These are phyloP conservation scores for Hibiscus syriacus DNA, from an alignment of 345 rosid genomes.

Conservation along the genomic window DNA sequence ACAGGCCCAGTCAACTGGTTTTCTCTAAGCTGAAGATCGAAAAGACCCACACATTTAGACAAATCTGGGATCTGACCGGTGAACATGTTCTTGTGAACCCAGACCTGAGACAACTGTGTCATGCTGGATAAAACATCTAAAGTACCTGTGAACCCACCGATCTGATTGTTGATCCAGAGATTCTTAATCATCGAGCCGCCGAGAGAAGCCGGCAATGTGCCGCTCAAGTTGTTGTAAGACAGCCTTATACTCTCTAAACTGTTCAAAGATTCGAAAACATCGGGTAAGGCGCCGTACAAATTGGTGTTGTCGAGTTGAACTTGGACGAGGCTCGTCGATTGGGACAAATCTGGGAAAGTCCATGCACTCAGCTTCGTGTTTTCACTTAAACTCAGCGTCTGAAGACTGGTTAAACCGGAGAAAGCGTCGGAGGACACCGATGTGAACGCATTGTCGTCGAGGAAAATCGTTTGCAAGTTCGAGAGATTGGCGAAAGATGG, in stretches of 20 bases:
- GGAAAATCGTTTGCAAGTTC: constrained; percentile 29
- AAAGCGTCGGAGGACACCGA: constrained; percentile 45
- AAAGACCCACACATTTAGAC: constrained; percentile 37
- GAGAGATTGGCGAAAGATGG: constrained; percentile 59
- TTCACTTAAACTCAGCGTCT: constrained; percentile 34
- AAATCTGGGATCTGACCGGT: constrained; percentile 72
- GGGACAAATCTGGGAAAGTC: constrained; percentile 53
- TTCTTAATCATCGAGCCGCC: constrained; percentile 36
- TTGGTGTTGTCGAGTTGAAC: constrained; percentile 36
- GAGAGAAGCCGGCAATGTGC: constrained; percentile 56
- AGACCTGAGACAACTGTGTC: constrained; percentile 43
- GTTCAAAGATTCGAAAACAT: constrained; percentile 38
- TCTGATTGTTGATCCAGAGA: constrained; percentile 68
- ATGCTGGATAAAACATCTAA: constrained; percentile 54
- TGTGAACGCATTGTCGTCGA: constrained; percentile 49
- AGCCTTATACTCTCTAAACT: constrained; percentile 42
- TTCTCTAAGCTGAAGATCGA: constrained; percentile 69
- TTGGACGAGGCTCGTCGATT: constrained; percentile 29
- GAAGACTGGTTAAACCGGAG: constrained; percentile 48
- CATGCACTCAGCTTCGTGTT: constrained; percentile 33
- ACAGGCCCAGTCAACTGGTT: constrained; percentile 65
- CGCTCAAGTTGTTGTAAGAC: constrained; percentile 69
- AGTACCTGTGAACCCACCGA: constrained; percentile 47
- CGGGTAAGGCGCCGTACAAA: constrained; percentile 48
- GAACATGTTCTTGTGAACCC: constrained; percentile 68